A percentile compares a stretch with the other conserved stretches of the same genome.
phyloP scores from a whole-genome alignment of 805 yeast species.

The Monosporozyma siamensis region DNA sequence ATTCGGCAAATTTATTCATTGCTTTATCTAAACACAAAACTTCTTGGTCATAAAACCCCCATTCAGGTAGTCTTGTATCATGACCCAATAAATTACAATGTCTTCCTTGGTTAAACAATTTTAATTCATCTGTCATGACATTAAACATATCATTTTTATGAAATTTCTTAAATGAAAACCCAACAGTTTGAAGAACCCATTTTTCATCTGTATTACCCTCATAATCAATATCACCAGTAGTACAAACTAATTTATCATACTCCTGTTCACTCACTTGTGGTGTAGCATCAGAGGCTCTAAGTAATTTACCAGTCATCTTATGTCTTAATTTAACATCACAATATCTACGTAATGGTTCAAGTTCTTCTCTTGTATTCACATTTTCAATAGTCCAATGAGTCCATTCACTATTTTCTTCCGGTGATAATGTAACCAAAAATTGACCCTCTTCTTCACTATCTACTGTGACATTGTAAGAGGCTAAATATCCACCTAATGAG shows the following conservation, averaged over 20 bases:
- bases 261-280: conserved; percentile 92
- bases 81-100: conserved; percentile 71
- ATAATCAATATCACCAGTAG: conserved; percentile 53
- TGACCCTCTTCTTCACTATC: conserved; percentile 62
- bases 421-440: conserved; percentile 61
- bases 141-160: conserved; percentile 41
- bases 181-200: conserved; percentile 51
- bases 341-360: conserved; percentile 40
- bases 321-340: conserved; percentile 63
- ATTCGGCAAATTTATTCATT: conserved; percentile 2
- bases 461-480: conserved; percentile 61
- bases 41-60: conserved; percentile 80
- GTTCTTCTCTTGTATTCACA: conserved; percentile 9
- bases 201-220: conserved; percentile 61
- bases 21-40: conserved; percentile 79
- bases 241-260: conserved; percentile 74
- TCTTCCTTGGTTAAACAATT: conserved; percentile 55
- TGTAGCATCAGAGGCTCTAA: conserved; percentile 56
- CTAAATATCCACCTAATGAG: conserved; percentile 68
- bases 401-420: conserved; percentile 46
- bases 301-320: conserved; percentile 50
- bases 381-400: conserved; percentile 69
- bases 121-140: conserved; percentile 46
- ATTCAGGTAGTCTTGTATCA: conserved; percentile 60
- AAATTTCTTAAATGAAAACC: conserved; percentile 11